A percentile compares a stretch with the other conserved stretches of the same genome.
phyloP scores from a whole-genome alignment of 495 filamentous ascomycete species.

The Aspergillus mulundensis region DNA sequence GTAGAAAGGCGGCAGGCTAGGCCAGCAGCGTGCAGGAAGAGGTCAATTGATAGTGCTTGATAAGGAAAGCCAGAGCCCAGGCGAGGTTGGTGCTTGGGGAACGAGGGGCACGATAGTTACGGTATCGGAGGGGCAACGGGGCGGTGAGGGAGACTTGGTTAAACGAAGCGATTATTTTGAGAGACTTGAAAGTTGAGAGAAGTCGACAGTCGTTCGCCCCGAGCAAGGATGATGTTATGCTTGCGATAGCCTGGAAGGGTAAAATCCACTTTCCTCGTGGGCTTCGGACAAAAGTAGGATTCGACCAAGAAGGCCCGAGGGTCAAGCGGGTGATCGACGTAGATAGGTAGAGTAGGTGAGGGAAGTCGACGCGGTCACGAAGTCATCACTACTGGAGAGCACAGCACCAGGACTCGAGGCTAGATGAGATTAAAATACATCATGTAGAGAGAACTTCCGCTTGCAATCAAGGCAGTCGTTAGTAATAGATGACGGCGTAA shows the following conservation, averaged over 20 bases:
- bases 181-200: not conserved
- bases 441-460: not conserved
- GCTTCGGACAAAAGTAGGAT: not conserved
- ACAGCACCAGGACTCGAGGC: not conserved
- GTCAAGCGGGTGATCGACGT: not conserved
- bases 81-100: not conserved
- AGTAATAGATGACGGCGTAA: constrained; percentile 1
- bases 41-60: not conserved
- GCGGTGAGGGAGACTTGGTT: constrained; percentile 7
- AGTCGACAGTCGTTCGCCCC: not conserved
- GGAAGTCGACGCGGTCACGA: not conserved
- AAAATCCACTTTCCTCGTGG: not conserved
- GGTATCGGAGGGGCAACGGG: constrained; percentile 3
- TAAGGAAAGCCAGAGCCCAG: not conserved
- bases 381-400: not conserved
- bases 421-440: not conserved
- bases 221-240: constrained; percentile 7
- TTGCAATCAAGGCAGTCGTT: not conserved
- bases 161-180: constrained; percentile 5
- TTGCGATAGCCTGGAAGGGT: not conserved
- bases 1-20: constrained; percentile 6
- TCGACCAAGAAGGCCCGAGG: not conserved
- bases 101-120: constrained; percentile 3
- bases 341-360: too few relatives aligned
- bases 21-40: constrained; percentile 17